Conservation (phyloP, 2,329 filamentous ascomycete species). For the Epichloe glyceriae region DNA sequence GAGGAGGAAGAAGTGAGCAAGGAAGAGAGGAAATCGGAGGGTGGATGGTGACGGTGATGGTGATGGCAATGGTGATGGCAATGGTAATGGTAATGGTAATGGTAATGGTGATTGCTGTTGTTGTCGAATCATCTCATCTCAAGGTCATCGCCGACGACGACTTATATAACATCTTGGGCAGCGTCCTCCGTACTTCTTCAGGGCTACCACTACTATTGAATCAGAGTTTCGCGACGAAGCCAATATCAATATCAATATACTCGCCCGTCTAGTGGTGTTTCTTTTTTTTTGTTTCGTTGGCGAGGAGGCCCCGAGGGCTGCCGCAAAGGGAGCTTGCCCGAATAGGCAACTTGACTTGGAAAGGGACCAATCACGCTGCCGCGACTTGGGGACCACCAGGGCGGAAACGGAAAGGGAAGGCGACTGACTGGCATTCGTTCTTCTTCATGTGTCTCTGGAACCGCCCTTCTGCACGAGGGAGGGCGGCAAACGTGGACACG, state of each 20-base stretch:
- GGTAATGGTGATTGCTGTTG: neutral
- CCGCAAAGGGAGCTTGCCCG: neutral
- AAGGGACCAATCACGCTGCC: neutral
- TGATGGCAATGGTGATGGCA: too few species aligned
- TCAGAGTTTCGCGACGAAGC: neutral
- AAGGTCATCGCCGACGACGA: neutral
- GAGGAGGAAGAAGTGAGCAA: neutral
- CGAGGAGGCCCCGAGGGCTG: neutral
- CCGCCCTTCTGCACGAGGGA: too few species aligned
- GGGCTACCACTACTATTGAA: neutral
- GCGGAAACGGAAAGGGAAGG: neutral
- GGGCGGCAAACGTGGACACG: too few species aligned
- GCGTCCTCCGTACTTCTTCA: neutral
- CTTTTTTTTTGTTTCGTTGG: too few species aligned
- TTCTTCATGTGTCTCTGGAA: too few species aligned
- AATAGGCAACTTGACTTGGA: neutral
- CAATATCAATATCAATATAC: constrained; percentile 1
- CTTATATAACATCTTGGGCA: neutral
- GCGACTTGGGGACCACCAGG: neutral
- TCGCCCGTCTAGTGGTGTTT: neutral
- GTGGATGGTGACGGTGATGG: neutral
- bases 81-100: too few species aligned
- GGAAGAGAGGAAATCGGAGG: neutral
- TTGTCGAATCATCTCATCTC: neutral
- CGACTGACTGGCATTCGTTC: too few species aligned